A percentile compares a stretch with the other conserved stretches of the same genome.
phyloP scores from a whole-genome alignment of 1,139 yeast genomes.

The Blastobotrys buckinghamii region DNA sequence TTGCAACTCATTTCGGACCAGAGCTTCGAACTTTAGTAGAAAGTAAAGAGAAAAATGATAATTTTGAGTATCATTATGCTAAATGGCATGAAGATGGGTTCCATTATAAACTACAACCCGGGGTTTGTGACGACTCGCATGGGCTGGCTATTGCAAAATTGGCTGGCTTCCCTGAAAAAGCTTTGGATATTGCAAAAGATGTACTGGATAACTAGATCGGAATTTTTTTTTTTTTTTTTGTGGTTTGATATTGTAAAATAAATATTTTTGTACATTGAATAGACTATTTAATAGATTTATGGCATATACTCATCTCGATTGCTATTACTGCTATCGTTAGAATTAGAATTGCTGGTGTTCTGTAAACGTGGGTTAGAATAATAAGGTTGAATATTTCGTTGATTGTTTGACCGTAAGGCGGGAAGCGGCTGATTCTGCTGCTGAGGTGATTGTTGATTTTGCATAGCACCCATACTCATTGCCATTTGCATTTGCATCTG shows the following conservation, averaged over 20 bases:
- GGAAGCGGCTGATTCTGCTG: constrained; percentile 1
- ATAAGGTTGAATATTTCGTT: neutral
- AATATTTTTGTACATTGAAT: no score
- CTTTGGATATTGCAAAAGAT: constrained; percentile 38
- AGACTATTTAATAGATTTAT: no score
- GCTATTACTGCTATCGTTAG: no score
- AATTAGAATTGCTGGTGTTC: no score
- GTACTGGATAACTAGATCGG: constrained; percentile 6
- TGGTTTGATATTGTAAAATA: no score
- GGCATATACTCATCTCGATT: no score
- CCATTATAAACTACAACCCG: constrained; percentile 60
- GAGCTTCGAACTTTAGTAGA: constrained; percentile 48
- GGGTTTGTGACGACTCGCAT: constrained; percentile 71
- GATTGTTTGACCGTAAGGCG: neutral
- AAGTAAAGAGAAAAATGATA: constrained; percentile 26
- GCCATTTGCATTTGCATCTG: constrained; percentile 10
- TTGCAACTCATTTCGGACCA: constrained; percentile 89
- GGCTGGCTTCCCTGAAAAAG: constrained; percentile 75
- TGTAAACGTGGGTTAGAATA: constrained; percentile 2
- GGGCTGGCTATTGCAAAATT: constrained; percentile 78
- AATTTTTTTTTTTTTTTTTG: neutral
- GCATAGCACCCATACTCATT: constrained; percentile 8
- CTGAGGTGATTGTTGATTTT: constrained; percentile 4
- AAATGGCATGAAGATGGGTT: constrained; percentile 41
- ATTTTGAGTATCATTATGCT: constrained; percentile 47